Percentiles rank a stretch among this genome's conserved stretches.
Evolutionary conservation across 2,329 filamentous ascomycete genomes (phyloP).

Genomic region (Cyphellophora attinorum): DNA sequence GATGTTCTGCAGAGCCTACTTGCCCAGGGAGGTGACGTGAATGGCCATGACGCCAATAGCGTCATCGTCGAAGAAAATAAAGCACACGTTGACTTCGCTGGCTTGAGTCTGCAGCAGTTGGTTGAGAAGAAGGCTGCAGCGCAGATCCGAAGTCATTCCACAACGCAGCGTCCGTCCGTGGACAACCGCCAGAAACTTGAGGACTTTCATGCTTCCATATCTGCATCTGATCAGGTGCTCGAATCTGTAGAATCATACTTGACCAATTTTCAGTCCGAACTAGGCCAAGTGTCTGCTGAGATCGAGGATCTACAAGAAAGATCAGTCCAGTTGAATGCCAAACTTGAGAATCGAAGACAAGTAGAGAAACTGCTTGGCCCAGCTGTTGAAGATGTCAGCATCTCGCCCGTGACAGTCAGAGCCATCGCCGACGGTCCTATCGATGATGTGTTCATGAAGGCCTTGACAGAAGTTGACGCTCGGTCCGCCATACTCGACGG

Average conservation of each 20-base stretch:
- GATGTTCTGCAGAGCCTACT: constrained; percentile 57
- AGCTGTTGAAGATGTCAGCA: constrained; percentile 81
- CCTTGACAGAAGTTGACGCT: constrained; percentile 73
- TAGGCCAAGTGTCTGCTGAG: constrained; percentile 84
- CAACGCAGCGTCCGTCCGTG: constrained; percentile 44
- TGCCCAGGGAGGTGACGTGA: constrained; percentile 24
- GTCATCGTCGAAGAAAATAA: constrained; percentile 39
- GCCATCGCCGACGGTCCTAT: constrained; percentile 83
- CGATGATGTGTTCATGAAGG: constrained; percentile 79
- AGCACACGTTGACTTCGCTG: constrained; percentile 67
- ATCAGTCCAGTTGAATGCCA: constrained; percentile 71
- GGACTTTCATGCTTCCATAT: constrained; percentile 79
- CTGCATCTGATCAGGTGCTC: constrained; percentile 80
- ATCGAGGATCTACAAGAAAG: constrained; percentile 88
- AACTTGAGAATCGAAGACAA: constrained; percentile 77
- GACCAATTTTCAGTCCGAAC: constrained; percentile 84
- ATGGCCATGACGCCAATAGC: too few species aligned
- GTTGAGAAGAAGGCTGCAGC: constrained; percentile 34
- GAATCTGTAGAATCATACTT: constrained; percentile 89
- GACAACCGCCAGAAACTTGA: constrained; percentile 76
- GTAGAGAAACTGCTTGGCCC: constrained; percentile 83
- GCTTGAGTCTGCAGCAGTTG: constrained; percentile 66
- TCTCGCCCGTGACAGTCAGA: constrained; percentile 73
- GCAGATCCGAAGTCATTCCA: constrained; percentile 62
- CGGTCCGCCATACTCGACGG: constrained; percentile 63